These are phyloP conservation scores for Epichloe elymi DNA, from an alignment of 2,329 filamentous ascomycete genomes.

Conservation along the genomic window DNA sequence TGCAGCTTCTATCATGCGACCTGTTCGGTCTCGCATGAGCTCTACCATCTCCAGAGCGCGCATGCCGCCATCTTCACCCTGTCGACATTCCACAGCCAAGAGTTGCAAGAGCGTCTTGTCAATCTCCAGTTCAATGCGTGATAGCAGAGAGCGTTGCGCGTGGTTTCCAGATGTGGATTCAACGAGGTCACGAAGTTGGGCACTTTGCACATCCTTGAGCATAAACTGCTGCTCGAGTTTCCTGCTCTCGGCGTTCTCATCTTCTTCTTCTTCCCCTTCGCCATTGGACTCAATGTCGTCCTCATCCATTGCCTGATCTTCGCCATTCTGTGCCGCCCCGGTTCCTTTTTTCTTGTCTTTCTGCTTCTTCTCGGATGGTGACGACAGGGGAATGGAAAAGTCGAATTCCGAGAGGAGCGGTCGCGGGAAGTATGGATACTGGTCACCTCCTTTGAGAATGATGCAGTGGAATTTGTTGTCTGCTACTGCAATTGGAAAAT, in stretches of 20 bases:
- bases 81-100: constrained; percentile 77
- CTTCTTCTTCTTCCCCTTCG: constrained; percentile 9
- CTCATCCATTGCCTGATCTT: constrained; percentile 23
- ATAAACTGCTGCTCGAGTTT: constrained; percentile 73
- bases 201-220: constrained; percentile 55
- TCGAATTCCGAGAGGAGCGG: constrained; percentile 88
- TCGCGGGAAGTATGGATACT: constrained; percentile 84
- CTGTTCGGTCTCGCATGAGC: constrained; percentile 71
- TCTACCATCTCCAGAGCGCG: constrained; percentile 82
- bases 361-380: constrained; percentile 26
- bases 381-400: constrained; percentile 71
- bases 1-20: constrained; percentile 84
- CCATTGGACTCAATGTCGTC: constrained; percentile 21
- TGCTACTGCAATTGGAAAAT: constrained; percentile 92
- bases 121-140: constrained; percentile 65
- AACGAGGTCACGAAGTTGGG: constrained; percentile 64
- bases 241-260: constrained; percentile 34
- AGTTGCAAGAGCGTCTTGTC: constrained; percentile 86
- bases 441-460: constrained; percentile 90
- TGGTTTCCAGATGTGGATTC: constrained; percentile 46
- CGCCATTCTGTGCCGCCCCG: constrained; percentile 17
- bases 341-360: constrained; percentile 21
- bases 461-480: constrained; percentile 94
- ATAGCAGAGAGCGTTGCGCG: constrained; percentile 52
- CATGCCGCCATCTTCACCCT: constrained; percentile 89